Evolutionary conservation across 345 rosid species (phyloP).

Genomic region (Erodium maritimum): DNA sequence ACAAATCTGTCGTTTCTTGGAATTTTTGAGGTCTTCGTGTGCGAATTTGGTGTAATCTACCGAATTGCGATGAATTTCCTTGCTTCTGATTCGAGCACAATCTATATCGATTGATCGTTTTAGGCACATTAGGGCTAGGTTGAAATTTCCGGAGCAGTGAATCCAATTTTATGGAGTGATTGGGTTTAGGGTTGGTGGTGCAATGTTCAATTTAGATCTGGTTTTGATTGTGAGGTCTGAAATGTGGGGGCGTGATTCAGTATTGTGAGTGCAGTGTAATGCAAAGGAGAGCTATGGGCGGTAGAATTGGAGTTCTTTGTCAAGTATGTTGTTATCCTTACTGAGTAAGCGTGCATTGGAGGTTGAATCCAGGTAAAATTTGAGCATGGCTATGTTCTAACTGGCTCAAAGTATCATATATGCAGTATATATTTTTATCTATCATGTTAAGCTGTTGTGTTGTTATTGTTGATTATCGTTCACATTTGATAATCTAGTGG

Average conservation of each 20-base stretch:
- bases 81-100: background rate
- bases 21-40: background rate
- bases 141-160: background rate
- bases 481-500: background rate
- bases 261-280: conserved; percentile 17
- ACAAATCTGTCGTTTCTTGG: no score
- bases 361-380: conserved; percentile 73
- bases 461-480: background rate
- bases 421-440: background rate
- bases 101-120: background rate
- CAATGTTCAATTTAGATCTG: no score
- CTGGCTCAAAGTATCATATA: no score
- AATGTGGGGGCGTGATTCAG: no score
- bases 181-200: conserved; percentile 1
- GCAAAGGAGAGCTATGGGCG: conserved; percentile 56
- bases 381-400: background rate
- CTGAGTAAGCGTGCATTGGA: conserved; percentile 86
- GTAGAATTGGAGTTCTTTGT: conserved; percentile 33
- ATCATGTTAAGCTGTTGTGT: background rate
- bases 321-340: conserved; percentile 93
- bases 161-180: background rate
- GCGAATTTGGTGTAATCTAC: background rate
- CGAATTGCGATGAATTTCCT: background rate
- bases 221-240: background rate
- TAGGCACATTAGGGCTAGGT: background rate